These are phyloP conservation scores for Luffa aegyptiaca DNA, from an alignment of 306 rosid genomes.

Conservation along the genomic window DNA sequence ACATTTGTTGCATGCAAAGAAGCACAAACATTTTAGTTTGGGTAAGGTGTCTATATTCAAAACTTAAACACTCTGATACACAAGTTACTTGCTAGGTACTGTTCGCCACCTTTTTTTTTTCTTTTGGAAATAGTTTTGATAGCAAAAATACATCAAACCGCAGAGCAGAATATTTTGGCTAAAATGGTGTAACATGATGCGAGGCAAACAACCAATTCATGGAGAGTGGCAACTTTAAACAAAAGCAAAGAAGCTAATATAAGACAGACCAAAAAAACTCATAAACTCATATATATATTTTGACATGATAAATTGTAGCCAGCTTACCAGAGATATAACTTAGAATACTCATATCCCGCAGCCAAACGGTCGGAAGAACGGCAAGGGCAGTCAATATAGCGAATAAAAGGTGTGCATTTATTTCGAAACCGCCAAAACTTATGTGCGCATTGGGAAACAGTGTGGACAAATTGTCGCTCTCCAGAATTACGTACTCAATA, in stretches of 20 bases:
- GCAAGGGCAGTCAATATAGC: slow-evolving; percentile 71
- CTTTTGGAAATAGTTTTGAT: no score
- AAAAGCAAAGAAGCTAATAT: neutral
- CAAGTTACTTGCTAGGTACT: no score
- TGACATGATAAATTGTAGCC: neutral
- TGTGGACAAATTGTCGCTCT: slow-evolving; percentile 88
- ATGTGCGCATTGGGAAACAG: slow-evolving; percentile 76
- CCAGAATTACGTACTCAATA: slow-evolving; percentile 87
- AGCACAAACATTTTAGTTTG: neutral
- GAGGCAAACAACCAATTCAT: neutral
- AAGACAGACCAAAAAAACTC: neutral
- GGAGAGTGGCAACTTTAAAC: neutral
- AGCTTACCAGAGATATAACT: slow-evolving; percentile 84
- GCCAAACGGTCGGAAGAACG: slow-evolving; percentile 96
- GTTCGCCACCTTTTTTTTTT: no score
- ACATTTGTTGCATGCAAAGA: no score
- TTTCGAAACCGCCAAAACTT: slow-evolving; percentile 43
- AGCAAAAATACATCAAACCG: no score
- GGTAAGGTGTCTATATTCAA: neutral
- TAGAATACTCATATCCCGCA: slow-evolving; percentile 80
- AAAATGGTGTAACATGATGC: neutral
- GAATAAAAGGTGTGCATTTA: slow-evolving; percentile 49
- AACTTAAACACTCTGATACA: neutral
- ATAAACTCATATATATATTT: neutral
- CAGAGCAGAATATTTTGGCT: neutral